A percentile compares a stretch with the other conserved stretches of the same genome.
phyloP scores from a whole-genome alignment of 805 yeast genomes.

The Yueomyces sp. region DNA sequence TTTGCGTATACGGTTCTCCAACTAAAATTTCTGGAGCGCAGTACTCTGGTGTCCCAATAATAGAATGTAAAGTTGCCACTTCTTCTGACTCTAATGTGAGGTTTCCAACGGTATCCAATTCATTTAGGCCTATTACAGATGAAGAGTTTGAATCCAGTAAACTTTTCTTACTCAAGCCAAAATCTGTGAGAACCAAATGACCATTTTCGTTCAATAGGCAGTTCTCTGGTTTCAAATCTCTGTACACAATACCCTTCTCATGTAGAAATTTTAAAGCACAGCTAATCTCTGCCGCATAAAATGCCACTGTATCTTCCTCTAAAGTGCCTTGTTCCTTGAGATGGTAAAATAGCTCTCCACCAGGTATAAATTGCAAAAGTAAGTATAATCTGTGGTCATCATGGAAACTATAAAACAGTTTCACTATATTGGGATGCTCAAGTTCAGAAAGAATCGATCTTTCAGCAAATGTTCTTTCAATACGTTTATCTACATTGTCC shows the following conservation, averaged over 20 bases:
- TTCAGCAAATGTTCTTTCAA: conserved; percentile 73
- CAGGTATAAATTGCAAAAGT: conserved; percentile 70
- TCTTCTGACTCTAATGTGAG: conserved; percentile 15
- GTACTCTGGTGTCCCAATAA: conserved; percentile 33
- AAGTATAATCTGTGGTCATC: conserved; percentile 65
- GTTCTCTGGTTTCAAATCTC: conserved; percentile 84
- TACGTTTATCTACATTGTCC: conserved; percentile 28
- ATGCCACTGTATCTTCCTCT: conserved; percentile 56
- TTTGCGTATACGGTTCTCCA: conserved; percentile 64
- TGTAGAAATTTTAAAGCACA: conserved; percentile 69
- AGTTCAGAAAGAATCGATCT: conserved; percentile 57
- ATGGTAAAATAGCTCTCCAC: conserved; percentile 63
- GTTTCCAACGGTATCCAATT: conserved; percentile 1
- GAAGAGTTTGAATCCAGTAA: conserved; percentile 3
- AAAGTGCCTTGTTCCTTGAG: conserved; percentile 29
- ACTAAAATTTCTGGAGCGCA: conserved; percentile 81
- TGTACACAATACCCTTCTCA: conserved; percentile 66
- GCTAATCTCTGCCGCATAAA: conserved; percentile 70
- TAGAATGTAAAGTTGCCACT: conserved; percentile 23
- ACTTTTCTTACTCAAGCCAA: conserved; percentile 52
- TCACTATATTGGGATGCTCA: conserved; percentile 71
- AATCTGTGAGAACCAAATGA: conserved; percentile 71
- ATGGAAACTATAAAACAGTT: conserved; percentile 71
- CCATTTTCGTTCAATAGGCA: conserved; percentile 63
- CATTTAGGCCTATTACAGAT: background rate